Conservation (phyloP, 192 early-diverging fungal genomes). For the Gamsiella multidivaricata region DNA sequence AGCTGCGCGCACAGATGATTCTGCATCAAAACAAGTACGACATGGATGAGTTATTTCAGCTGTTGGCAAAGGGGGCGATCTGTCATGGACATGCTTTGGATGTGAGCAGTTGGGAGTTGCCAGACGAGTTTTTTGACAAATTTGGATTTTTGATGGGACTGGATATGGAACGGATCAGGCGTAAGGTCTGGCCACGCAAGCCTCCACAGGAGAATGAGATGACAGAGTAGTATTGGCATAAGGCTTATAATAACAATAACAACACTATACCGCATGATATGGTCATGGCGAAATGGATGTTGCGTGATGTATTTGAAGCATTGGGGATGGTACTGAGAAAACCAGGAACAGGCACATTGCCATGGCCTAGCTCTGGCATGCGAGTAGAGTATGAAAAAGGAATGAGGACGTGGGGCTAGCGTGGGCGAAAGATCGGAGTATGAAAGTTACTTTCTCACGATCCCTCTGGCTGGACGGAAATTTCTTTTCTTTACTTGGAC, state of each 20-base stretch:
- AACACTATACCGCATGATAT: too few species aligned
- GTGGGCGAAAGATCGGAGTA: constrained; percentile 1
- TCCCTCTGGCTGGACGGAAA: background rate
- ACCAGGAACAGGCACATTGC: too few species aligned
- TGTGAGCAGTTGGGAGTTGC: constrained; percentile 45
- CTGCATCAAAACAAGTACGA: constrained; percentile 47
- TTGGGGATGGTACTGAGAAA: too few species aligned
- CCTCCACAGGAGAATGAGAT: background rate
- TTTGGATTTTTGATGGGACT: constrained; percentile 41
- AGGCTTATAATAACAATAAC: background rate
- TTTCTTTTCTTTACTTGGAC: too few species aligned
- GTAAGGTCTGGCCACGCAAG: constrained; percentile 39
- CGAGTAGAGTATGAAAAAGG: too few species aligned
- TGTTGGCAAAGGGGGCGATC: constrained; percentile 37
- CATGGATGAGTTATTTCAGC: constrained; percentile 37
- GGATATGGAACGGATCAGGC: constrained; percentile 27
- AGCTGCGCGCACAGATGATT: constrained; percentile 55
- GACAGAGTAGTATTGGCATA: background rate
- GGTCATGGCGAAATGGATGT: too few species aligned
- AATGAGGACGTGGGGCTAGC: too few species aligned
- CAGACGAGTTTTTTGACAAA: constrained; percentile 49
- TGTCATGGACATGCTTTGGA: constrained; percentile 52
- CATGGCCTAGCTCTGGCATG: too few species aligned
- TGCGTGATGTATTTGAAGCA: too few species aligned
- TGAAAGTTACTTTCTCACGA: constrained; percentile 1